Evolutionary conservation across 1,284 basidiomycete species (phyloP).

Genomic region (Anthracocystis setariae): DNA sequence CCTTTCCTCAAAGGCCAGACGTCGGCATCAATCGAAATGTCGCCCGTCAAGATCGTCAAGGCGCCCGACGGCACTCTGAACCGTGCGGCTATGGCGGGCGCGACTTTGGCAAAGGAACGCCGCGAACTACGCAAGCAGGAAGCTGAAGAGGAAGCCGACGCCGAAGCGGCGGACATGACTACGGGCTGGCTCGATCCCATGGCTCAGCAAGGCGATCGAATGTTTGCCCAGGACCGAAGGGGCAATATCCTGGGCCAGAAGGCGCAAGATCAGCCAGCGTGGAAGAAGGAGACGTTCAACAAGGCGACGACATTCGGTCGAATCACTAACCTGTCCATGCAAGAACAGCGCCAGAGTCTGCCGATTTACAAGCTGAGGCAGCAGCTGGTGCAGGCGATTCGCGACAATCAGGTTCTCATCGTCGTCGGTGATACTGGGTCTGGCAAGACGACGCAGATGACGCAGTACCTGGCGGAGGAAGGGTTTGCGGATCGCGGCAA

Average conservation of each 20-base stretch:
- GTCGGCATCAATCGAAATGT: conserved; percentile 91
- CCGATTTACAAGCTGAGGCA: conserved; percentile 98
- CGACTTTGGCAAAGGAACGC: conserved; percentile 91
- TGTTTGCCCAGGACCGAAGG: conserved; percentile 93
- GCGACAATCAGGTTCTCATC: conserved; percentile 90
- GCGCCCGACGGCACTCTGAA: conserved; percentile 79
- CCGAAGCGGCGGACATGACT: conserved; percentile 89
- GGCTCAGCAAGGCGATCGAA: conserved; percentile 84
- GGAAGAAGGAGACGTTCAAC: conserved; percentile 93
- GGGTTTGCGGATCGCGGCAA: conserved; percentile 86
- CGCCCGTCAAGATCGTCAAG: conserved; percentile 87
- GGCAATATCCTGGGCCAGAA: conserved; percentile 84
- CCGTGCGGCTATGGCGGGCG: conserved; percentile 90
- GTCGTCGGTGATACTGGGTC: conserved; percentile 96
- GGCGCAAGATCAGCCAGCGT: conserved; percentile 82
- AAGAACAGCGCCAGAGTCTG: conserved; percentile 88
- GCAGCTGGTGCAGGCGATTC: conserved; percentile 87
- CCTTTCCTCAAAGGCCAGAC: conserved; percentile 96
- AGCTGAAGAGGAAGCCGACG: conserved; percentile 91
- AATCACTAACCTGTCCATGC: conserved; percentile 87
- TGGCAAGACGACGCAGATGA: conserved; percentile 89
- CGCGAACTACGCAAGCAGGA: conserved; percentile 93
- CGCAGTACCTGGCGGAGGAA: conserved; percentile 88
- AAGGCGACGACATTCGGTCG: conserved; percentile 96
- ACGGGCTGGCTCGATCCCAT: conserved; percentile 98